Conservation (phyloP, 495 filamentous ascomycete species). For the Podospora pseudoanserina region DNA sequence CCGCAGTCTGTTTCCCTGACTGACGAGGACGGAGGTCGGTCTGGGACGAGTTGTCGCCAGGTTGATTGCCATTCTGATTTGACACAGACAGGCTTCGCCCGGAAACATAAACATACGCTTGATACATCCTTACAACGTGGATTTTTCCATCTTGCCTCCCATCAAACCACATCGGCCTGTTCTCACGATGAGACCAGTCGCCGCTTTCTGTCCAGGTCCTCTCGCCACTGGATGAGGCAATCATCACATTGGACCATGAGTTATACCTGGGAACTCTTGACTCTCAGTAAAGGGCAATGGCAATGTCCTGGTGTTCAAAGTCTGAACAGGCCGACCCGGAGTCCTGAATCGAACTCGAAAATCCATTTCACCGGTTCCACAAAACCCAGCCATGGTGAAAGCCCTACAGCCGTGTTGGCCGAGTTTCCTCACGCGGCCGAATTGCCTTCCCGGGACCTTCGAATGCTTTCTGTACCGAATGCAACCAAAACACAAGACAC, state of each 20-base stretch:
- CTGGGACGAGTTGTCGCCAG: too few relatives aligned
- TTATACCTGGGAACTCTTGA: not conserved
- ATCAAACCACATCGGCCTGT: not conserved
- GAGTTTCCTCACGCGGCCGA: slow-evolving; percentile 6
- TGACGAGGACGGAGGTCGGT: too few relatives aligned
- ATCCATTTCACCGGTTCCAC: not conserved
- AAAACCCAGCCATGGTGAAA: not conserved
- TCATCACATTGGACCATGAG: not conserved
- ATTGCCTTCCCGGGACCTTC: not conserved
- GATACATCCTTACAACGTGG: not conserved
- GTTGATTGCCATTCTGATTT: too few relatives aligned
- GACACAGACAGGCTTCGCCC: too few relatives aligned
- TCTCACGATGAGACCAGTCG: not conserved
- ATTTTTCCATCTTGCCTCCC: not conserved
- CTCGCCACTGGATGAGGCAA: not conserved
- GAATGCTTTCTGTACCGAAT: not conserved
- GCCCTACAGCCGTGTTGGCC: slow-evolving; percentile 6
- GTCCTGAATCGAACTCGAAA: not conserved
- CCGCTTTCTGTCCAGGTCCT: not conserved
- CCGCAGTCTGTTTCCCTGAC: too few relatives aligned
- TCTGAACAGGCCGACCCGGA: not conserved
- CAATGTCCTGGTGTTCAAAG: not conserved
- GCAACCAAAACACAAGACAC: not conserved
- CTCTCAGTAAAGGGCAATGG: not conserved
- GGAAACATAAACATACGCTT: not conserved